phyloP scores from a whole-genome alignment of 306 rosid genomes.

The Styphnolobium japonicum region DNA sequence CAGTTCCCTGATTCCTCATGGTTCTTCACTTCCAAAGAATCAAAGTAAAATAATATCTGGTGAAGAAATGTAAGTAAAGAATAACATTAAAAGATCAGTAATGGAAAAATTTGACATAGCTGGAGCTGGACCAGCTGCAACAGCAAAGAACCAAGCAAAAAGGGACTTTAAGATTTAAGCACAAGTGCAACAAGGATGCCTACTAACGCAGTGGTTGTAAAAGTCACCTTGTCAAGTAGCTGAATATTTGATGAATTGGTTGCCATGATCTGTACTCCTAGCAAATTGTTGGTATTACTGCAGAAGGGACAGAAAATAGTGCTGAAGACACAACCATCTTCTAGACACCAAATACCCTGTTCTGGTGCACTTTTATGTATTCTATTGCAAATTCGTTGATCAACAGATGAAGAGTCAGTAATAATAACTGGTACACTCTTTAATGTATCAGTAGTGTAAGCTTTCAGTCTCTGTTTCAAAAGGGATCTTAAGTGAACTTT shows the following conservation, averaged over 20 bases:
- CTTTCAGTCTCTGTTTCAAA: constrained; percentile 34
- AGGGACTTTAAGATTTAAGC: constrained; percentile 10
- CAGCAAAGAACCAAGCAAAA: background rate
- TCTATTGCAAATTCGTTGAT: constrained; percentile 47
- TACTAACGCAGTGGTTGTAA: background rate
- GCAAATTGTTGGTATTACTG: constrained; percentile 39
- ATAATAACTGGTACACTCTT: constrained; percentile 49
- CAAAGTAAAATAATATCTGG: constrained; percentile 68
- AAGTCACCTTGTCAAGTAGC: constrained; percentile 70
- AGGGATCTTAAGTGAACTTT: constrained; percentile 61
- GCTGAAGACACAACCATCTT: constrained; percentile 86
- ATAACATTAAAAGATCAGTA: constrained; percentile 4
- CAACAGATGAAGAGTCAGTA: constrained; percentile 57
- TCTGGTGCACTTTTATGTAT: constrained; percentile 36
- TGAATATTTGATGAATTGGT: constrained; percentile 67
- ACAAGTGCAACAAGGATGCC: constrained; percentile 16
- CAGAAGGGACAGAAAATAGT: constrained; percentile 81
- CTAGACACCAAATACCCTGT: constrained; percentile 72
- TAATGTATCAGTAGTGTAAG: constrained; percentile 22
- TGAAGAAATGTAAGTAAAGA: constrained; percentile 8
- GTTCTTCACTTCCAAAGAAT: constrained; percentile 59
- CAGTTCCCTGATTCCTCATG: constrained; percentile 38
- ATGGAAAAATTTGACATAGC: constrained; percentile 1
- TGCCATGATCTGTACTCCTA: constrained; percentile 84
- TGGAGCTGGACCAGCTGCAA: constrained; percentile 8